These are phyloP conservation scores for Paraglomus brasilianum DNA, from an alignment of 192 early-diverging fungal species.

Conservation along the genomic window DNA sequence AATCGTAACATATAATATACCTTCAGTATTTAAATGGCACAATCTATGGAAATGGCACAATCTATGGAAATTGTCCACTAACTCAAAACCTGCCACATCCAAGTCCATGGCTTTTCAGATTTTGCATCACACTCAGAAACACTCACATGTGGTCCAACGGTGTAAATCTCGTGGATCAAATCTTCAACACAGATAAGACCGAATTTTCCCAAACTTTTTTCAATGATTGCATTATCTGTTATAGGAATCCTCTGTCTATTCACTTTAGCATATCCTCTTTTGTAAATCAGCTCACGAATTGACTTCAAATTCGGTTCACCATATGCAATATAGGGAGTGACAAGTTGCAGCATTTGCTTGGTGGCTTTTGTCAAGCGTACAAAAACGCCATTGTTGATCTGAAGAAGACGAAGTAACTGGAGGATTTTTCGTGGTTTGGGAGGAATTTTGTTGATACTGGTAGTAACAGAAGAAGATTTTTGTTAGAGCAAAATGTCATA, in stretches of 20 bases:
- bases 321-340: constrained; percentile 92
- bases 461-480: neutral
- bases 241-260: constrained; percentile 97
- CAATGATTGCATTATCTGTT: constrained; percentile 94
- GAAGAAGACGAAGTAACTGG: constrained; percentile 96
- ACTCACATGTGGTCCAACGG: constrained; percentile 84
- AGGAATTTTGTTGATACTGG: constrained; percentile 96
- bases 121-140: neutral
- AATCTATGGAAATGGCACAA: neutral
- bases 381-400: constrained; percentile 99
- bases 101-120: too few species aligned
- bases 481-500: too few species aligned
- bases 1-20: too few species aligned
- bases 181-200: constrained; percentile 99
- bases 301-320: constrained; percentile 97
- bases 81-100: too few species aligned
- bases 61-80: constrained; percentile 47
- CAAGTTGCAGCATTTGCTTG: constrained; percentile 95
- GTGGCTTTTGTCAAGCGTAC: constrained; percentile 95
- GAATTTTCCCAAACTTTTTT: constrained; percentile 86
- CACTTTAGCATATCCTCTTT: constrained; percentile 99
- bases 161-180: constrained; percentile 97
- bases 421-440: constrained; percentile 99
- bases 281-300: constrained; percentile 99
- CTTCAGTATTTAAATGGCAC: constrained; percentile 26